A percentile compares a stretch with the other conserved stretches of the same genome.
These are phyloP conservation scores for Hansenula sp. DNA, from an alignment of 1,139 yeast genomes.

Conservation along the genomic window DNA sequence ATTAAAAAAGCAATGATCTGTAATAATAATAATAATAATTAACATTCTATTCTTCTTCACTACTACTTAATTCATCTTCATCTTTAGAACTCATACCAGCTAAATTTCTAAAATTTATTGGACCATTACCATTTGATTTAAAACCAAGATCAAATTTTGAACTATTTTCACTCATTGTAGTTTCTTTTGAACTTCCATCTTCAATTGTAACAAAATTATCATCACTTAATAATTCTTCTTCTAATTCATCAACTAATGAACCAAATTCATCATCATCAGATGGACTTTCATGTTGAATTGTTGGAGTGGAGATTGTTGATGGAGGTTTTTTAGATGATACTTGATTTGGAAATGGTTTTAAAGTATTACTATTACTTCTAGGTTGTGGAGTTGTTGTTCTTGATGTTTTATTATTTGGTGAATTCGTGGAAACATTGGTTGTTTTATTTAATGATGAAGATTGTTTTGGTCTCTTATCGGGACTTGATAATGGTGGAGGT, in stretches of 20 bases:
- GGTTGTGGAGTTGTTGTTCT: not conserved
- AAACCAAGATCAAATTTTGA: not conserved
- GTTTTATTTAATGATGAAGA: too few relatives aligned
- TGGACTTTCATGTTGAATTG: conserved; percentile 4
- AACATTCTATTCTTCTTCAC: conserved; percentile 23
- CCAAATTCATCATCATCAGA: conserved; percentile 16
- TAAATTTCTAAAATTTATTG: conserved; percentile 18
- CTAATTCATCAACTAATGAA: conserved; percentile 19
- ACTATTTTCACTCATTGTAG: not conserved
- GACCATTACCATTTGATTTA: conserved; percentile 5
- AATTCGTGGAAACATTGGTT: not conserved
- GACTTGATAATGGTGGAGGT: not conserved
- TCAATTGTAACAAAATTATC: conserved; percentile 14
- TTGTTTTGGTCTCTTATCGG: not conserved
- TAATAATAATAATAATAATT: too few relatives aligned
- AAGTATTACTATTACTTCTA: not conserved
- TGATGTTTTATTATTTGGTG: not conserved
- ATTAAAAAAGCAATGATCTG: too few relatives aligned
- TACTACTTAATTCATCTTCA: conserved; percentile 18
- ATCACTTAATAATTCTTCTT: conserved; percentile 16
- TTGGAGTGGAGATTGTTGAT: conserved; percentile 9
- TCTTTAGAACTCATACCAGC: conserved; percentile 16
- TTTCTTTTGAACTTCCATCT: conserved; percentile 3
- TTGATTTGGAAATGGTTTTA: conserved; percentile 2
- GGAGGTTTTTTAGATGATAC: conserved; percentile 17